A percentile compares a stretch with the other conserved stretches of the same genome.
phyloP scores from a whole-genome alignment of 2,329 filamentous ascomycete genomes.

The Drechslera avenae region DNA sequence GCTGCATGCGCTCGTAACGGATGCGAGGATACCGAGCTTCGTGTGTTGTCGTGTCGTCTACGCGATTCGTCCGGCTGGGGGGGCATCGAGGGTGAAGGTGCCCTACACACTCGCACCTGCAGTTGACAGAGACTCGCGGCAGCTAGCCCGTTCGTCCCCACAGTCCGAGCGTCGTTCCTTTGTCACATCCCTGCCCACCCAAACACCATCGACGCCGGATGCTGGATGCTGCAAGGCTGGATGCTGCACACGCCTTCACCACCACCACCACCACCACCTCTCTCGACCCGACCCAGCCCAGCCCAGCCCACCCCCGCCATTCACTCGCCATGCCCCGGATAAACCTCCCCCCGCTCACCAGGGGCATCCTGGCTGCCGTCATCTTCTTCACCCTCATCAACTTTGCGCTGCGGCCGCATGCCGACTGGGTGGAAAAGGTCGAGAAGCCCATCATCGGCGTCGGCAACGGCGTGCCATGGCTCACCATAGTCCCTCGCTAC shows the following conservation, averaged over 20 bases:
- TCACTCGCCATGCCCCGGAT: constrained; percentile 71
- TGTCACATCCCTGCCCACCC: constrained; percentile 2
- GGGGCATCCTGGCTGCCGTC: constrained; percentile 76
- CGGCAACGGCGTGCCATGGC: constrained; percentile 76
- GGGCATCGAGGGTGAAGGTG: neutral
- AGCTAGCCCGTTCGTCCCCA: constrained; percentile 7
- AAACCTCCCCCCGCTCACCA: constrained; percentile 91
- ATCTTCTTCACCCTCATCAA: constrained; percentile 81
- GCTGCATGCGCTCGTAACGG: constrained; percentile 12
- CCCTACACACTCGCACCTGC: constrained; percentile 3
- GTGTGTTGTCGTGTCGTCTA: neutral
- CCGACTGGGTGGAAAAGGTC: constrained; percentile 54
- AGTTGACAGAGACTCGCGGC: constrained; percentile 1
- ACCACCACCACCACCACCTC: neutral
- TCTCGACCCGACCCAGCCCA: too few species aligned
- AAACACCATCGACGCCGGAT: neutral
- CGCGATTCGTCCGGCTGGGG: constrained; percentile 1
- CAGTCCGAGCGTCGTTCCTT: constrained; percentile 9
- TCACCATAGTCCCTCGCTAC: constrained; percentile 81
- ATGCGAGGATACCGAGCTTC: neutral
- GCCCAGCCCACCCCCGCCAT: neutral
- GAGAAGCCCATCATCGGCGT: constrained; percentile 50
- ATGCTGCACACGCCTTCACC: constrained; percentile 3
- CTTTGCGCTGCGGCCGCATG: constrained; percentile 67
- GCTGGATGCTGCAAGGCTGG: neutral